These are phyloP conservation scores for Chlorella sorokiniana DNA, from an alignment of 139 green algal species.

Conservation along the genomic window DNA sequence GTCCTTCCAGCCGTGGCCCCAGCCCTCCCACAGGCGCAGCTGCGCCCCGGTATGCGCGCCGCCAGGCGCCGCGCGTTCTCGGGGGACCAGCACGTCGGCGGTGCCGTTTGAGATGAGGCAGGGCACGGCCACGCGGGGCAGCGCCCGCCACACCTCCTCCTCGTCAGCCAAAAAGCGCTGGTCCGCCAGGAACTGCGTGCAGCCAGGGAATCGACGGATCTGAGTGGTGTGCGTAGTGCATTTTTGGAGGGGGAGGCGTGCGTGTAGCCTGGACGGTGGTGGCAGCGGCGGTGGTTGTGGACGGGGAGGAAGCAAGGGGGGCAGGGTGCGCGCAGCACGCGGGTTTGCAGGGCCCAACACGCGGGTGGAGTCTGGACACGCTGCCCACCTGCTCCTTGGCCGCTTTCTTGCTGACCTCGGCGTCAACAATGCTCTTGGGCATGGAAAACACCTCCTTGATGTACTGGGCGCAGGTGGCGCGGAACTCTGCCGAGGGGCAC, in stretches of 20 bases:
- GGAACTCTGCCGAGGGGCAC: constrained; percentile 3
- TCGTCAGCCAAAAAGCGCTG: constrained; percentile 13
- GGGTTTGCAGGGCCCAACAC: not conserved
- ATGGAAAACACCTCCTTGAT: constrained; percentile 29
- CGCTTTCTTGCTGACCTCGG: not conserved
- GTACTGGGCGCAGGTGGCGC: not conserved
- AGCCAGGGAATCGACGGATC: not conserved
- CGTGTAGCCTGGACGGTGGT: not conserved
- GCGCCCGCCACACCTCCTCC: constrained; percentile 23
- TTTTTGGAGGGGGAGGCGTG: not conserved
- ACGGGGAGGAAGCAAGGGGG: not conserved
- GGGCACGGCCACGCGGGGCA: not conserved
- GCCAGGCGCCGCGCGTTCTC: constrained; percentile 14
- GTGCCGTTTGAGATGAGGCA: constrained; percentile 20
- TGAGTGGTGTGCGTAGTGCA: not conserved
- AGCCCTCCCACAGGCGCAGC: constrained; percentile 22
- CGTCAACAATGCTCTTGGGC: constrained; percentile 16
- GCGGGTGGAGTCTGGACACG: too few species aligned
- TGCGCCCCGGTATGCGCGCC: constrained; percentile 5
- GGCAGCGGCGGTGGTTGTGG: not conserved
- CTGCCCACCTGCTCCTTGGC: constrained; percentile 13
- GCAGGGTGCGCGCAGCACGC: not conserved
- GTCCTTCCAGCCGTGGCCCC: constrained; percentile 28
- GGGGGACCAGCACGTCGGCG: constrained; percentile 21
- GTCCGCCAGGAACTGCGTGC: constrained; percentile 12